These are phyloP conservation scores for Trichoderma aggressivum DNA, from an alignment of 2,329 filamentous ascomycete genomes.

Conservation along the genomic window DNA sequence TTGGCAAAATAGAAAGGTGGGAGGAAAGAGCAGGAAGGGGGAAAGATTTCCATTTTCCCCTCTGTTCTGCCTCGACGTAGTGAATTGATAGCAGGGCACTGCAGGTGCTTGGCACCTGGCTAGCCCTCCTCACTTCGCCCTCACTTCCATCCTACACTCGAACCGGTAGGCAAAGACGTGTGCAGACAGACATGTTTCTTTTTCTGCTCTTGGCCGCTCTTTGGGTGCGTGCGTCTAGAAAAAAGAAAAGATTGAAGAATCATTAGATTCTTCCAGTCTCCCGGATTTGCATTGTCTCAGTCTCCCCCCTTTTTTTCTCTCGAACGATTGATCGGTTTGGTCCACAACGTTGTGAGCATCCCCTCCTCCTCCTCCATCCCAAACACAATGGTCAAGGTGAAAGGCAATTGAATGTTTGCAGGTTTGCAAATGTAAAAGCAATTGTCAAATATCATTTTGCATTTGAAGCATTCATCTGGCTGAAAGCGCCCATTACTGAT, in stretches of 20 bases:
- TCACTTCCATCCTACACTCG: not conserved
- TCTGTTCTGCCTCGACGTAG: not conserved
- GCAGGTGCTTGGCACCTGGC: not conserved
- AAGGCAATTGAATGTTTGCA: not conserved
- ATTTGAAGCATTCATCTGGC: not conserved
- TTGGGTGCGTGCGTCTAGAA: not conserved
- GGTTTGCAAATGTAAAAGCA: not conserved
- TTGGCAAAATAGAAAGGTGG: not conserved
- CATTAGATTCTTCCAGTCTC: not conserved
- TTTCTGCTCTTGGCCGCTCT: not conserved
- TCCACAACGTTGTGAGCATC: not conserved
- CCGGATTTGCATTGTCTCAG: not conserved
- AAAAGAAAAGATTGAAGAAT: not conserved
- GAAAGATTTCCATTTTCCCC: not conserved
- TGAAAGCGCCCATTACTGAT: not conserved
- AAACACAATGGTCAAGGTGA: not conserved
- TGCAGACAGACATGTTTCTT: not conserved
- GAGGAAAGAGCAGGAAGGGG: not conserved
- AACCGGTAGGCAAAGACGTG: not conserved
- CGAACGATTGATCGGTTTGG: not conserved
- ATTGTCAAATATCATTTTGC: not conserved
- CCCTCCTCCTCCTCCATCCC: not conserved
- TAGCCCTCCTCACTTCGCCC: not conserved
- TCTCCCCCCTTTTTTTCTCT: not conserved
- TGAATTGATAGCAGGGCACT: not conserved